phyloP scores from a whole-genome alignment of 2,329 filamentous ascomycete genomes.

The Apiospora aurea region DNA sequence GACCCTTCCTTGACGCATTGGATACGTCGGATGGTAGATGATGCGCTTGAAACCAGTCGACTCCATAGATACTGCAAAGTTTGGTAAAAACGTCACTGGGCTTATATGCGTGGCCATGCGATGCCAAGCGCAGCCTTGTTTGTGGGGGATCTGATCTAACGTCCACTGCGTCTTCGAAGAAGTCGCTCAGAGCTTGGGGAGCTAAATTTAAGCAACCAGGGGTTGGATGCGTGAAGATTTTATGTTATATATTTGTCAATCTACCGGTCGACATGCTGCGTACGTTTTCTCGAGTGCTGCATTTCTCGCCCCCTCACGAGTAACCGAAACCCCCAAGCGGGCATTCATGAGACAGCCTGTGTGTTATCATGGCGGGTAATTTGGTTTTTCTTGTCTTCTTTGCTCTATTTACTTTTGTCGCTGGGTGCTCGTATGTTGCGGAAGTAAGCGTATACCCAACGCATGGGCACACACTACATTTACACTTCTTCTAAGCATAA shows the following conservation, averaged over 20 bases:
- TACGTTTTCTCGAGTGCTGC: not conserved
- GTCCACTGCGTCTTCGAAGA: not conserved
- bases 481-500: not conserved
- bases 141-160: not conserved
- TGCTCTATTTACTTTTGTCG: too few relatives aligned
- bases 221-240: not conserved
- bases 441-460: not conserved
- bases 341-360: not conserved
- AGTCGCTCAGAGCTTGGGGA: not conserved
- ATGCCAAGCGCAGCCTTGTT: constrained; percentile 10
- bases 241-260: not conserved
- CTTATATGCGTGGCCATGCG: not conserved
- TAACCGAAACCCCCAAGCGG: not conserved
- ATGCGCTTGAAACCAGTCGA: not conserved
- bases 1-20: not conserved
- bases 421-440: not conserved
- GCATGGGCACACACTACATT: not conserved
- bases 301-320: not conserved
- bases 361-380: not conserved
- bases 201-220: not conserved
- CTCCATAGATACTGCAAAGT: not conserved
- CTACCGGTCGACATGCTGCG: not conserved
- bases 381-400: not conserved
- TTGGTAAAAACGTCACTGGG: not conserved
- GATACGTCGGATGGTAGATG: not conserved